Evolutionary conservation across 768 basidiomycete species (phyloP), one percentile per base, ranked within the genome.

Genomic region (Pisolithus albus): DNA sequence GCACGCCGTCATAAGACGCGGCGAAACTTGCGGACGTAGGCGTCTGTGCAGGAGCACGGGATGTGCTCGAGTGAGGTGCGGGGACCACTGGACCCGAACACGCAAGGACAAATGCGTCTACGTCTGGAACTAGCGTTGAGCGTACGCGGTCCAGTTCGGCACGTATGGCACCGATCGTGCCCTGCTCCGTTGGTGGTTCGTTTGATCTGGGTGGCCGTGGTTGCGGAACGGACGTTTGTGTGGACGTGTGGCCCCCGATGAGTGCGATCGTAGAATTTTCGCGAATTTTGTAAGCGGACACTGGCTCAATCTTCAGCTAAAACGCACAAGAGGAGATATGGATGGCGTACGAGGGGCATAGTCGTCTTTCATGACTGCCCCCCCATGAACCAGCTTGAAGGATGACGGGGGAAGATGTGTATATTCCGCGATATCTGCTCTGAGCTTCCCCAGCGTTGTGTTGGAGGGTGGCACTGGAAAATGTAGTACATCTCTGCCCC

Each of bases 291-390:
- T 92, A 94, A 1, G 85, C 74, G 11, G 90, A 83, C 56, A 94
- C 83, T 84, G 58, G 26, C 13, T 4, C 3, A 9, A 46, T 26
- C 6, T 18, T 24, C 19, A 45, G 34, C 7, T 32, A 19, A 49
- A 49, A 26, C 3, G 13, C 51, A n/a, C 5, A 39, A 44, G 16
- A 44, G 40, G 2, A 52, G 18, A 45, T 19, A 39, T 28, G 39
- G 15, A 52, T 38, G 64, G 78, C 71, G 57, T 56, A 87, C 84
- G 70, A 43, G 84, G 78, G 7, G 81, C 78, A 52, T 70, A 64
- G 64, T 92, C 84, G 64, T 95, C 91, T 58, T 84, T 86, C 79
- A 97, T 86, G 66, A 96, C 80, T 1, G 90, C 92, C 37, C 95
- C 95, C 43, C 86, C 81, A 70, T 88, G 84, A 56, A 98, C 82